Evolutionary conservation across 108 stramenopile species (phyloP).

Genomic region (Cyclotella kingstonii): DNA sequence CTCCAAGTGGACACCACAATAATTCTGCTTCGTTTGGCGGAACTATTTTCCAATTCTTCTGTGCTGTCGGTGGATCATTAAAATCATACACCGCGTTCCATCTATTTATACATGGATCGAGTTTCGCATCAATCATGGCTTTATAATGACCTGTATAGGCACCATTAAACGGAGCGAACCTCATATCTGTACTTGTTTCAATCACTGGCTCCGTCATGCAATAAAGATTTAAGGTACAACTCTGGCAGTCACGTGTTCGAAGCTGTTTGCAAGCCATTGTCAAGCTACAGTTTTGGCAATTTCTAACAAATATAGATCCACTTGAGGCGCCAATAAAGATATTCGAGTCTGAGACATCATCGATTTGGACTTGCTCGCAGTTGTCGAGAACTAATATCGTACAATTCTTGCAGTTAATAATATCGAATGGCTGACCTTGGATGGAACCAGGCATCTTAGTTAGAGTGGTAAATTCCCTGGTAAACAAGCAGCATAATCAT

Average conservation of each 20-base stretch:
- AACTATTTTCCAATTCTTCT: slow-evolving; percentile 38
- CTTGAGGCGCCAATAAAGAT: slow-evolving; percentile 77
- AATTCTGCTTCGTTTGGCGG: slow-evolving; percentile 15
- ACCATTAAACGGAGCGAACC: slow-evolving; percentile 65
- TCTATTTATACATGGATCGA: slow-evolving; percentile 51
- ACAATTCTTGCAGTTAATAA: slow-evolving; percentile 54
- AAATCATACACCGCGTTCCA: slow-evolving; percentile 81
- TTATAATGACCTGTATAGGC: slow-evolving; percentile 49
- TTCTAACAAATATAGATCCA: slow-evolving; percentile 68
- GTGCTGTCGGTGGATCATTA: slow-evolving; percentile 56
- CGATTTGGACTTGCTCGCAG: slow-evolving; percentile 72
- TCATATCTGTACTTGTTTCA: slow-evolving; percentile 58
- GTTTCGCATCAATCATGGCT: slow-evolving; percentile 46
- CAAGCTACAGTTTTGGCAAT: slow-evolving; percentile 67
- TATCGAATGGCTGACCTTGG: slow-evolving; percentile 70
- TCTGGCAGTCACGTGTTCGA: slow-evolving; percentile 63
- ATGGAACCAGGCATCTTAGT: slow-evolving; percentile 58
- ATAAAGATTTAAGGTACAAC: slow-evolving; percentile 69
- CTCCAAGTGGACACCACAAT: slow-evolving; percentile 35
- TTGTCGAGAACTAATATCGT: slow-evolving; percentile 57
- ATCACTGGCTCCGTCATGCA: slow-evolving; percentile 80
- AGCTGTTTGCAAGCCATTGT: slow-evolving; percentile 80
- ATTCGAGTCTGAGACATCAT: slow-evolving; percentile 53
- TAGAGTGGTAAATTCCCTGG: slow-evolving; percentile 36
- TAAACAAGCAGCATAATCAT: not conserved